Conservation (phyloP, 768 basidiomycete genomes). For the Kwoniella dejecticola region DNA sequence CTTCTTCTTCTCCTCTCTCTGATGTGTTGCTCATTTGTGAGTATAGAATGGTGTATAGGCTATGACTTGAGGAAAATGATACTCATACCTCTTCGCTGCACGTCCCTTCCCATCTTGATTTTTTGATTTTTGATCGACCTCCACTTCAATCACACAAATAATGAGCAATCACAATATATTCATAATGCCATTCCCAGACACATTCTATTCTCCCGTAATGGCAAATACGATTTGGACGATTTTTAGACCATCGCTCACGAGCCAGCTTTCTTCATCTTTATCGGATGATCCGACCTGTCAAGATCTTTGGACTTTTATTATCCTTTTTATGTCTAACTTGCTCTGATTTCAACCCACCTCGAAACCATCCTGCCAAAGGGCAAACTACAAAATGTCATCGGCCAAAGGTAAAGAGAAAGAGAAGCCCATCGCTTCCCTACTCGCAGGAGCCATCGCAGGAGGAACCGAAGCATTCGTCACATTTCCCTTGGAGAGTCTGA, state of each 20-base stretch:
- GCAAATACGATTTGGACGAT: too few species aligned
- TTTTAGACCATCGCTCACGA: too few species aligned
- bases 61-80: not conserved
- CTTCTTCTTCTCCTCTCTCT: not conserved
- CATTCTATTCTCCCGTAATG: too few species aligned
- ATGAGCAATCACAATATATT: not conserved
- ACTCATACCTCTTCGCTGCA: too few species aligned
- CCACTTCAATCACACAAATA: constrained; percentile 1
- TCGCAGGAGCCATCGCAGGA: constrained; percentile 90
- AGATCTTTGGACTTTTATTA: too few species aligned
- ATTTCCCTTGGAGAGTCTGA: constrained; percentile 88
- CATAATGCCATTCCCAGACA: not conserved
- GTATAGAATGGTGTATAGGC: not conserved
- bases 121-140: constrained; percentile 15
- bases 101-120: constrained; percentile 6
- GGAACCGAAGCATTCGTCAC: constrained; percentile 81
- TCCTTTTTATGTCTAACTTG: too few species aligned
- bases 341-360: too few species aligned
- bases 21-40: not conserved
- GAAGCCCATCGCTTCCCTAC: constrained; percentile 79
- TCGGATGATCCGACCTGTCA: too few species aligned
- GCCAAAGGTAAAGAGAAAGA: constrained; percentile 59
- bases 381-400: constrained; percentile 5
- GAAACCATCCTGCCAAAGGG: not conserved
- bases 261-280: too few species aligned